Conservation (phyloP, 1,139 yeast species). For the Taphrina communis region DNA sequence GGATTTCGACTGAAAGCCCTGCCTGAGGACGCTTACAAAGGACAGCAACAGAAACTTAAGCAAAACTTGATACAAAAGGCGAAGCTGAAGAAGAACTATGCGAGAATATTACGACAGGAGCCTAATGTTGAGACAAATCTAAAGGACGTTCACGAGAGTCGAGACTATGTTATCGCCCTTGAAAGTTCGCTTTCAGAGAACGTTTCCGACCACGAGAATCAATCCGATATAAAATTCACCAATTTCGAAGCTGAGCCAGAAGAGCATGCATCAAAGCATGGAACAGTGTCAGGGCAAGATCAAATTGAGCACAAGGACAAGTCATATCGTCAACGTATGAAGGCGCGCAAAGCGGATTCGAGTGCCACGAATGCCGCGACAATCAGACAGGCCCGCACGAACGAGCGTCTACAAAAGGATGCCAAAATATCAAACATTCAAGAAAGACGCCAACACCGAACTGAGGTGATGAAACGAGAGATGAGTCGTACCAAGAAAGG, state of each 20-base stretch:
- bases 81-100: conserved; percentile 37
- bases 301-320: background rate
- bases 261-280: background rate
- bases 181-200: background rate
- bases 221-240: background rate
- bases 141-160: background rate
- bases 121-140: background rate
- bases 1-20: conserved; percentile 34
- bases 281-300: background rate
- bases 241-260: conserved; percentile 4
- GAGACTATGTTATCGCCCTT: background rate
- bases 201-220: background rate
- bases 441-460: conserved; percentile 10
- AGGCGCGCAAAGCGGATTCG: conserved; percentile 9
- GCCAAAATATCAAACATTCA: conserved; percentile 6
- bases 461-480: conserved; percentile 24
- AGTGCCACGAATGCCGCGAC: conserved; percentile 3
- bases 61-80: conserved; percentile 34
- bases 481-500: conserved; percentile 32
- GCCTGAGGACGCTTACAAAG: conserved; percentile 37
- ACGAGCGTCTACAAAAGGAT: conserved; percentile 7
- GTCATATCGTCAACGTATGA: conserved; percentile 19
- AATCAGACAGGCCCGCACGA: background rate
- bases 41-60: conserved; percentile 30
- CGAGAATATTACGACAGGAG: conserved; percentile 31